Conservation (phyloP, 169 alveolate genomes). For the Cyclospora cayetanensis region DNA sequence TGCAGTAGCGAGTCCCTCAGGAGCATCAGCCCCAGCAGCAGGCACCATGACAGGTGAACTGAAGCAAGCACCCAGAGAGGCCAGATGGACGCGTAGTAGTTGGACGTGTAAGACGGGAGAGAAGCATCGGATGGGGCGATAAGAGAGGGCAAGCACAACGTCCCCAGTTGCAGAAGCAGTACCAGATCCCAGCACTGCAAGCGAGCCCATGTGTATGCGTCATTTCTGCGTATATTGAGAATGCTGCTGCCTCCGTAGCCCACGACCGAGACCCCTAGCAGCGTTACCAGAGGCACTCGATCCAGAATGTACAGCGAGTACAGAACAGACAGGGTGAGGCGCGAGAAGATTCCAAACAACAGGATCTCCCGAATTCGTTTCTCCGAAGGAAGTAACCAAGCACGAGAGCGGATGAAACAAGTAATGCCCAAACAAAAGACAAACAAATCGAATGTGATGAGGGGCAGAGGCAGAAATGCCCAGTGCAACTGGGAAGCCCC, state of each 20-base stretch:
- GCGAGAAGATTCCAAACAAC: conserved; percentile 23
- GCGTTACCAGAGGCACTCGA: background rate
- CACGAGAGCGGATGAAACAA: background rate
- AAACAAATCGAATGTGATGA: background rate
- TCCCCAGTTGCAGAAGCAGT: conserved; percentile 31
- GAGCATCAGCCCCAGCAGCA: conserved; percentile 57
- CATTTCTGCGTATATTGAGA: background rate
- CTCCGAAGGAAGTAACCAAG: conserved; percentile 66
- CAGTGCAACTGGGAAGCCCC: background rate
- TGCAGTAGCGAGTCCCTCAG: conserved; percentile 24
- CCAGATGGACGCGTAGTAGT: background rate
- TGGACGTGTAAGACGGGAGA: background rate
- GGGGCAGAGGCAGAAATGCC: conserved; percentile 41
- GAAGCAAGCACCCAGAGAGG: conserved; percentile 35
- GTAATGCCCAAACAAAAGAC: background rate
- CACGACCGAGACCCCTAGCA: background rate
- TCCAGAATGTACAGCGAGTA: conserved; percentile 20
- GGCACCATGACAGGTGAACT: conserved; percentile 48
- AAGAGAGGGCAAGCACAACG: background rate
- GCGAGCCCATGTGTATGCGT: conserved; percentile 63
- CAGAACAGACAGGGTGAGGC: background rate
- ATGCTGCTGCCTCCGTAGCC: conserved; percentile 22
- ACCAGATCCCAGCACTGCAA: conserved; percentile 63
- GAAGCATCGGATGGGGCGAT: background rate
- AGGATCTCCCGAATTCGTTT: conserved; percentile 33